Base-by-base conservation (phyloP, 768 basidiomycete species). In the Gloeostereum incarnatum region DNA sequence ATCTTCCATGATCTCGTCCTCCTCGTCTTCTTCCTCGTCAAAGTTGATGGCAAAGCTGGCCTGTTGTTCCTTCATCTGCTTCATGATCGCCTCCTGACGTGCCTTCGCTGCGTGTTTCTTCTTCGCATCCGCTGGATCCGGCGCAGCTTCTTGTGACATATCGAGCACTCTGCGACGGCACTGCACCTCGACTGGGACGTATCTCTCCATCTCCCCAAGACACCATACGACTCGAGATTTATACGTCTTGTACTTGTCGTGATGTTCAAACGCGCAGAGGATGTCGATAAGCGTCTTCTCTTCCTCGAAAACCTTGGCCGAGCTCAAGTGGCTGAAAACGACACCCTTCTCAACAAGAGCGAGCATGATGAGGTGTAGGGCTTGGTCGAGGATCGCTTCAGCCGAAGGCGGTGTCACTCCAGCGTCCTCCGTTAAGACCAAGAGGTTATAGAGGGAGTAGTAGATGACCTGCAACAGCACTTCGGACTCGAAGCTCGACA, bases 61-160 rank as follows among this genome's bases (percentile, higher is more conserved):
- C 52, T 97, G 93, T 50, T 92, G 87, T 18, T 81, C 81, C 51
- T 88, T 90, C 78, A 98, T 97, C 61, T 96, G 82, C 51, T 80
- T 76, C 90, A 99, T 88, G 50, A 99, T 88, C 0, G 86, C 83
- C 43, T 84, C 87, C 55, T 96, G 85, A n/a, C 93, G 69, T 9
- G 78, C 85, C 56, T 91, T 90, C 6, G 88, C 91, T 4, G 91
- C 88, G 20, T 68, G 69, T 54, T 88, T 89, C 66, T 82, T 86
- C 30, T 75, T 72, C 40, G 81, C 80, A 41, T 77, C 81, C 2
- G 74, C 58, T n/a, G n/a, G n/a, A n/a, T n/a, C n/a, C 42, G 80
- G 73, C 1, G 60, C 55, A 10, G 56, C 49, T 4, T 54, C 54
- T 4, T 56, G 48, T 5, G 56, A 50, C 8, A 53, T 49, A 20